These are phyloP conservation scores for Passalora sequoiae DNA, from an alignment of 2,329 filamentous ascomycete species.

Conservation along the genomic window DNA sequence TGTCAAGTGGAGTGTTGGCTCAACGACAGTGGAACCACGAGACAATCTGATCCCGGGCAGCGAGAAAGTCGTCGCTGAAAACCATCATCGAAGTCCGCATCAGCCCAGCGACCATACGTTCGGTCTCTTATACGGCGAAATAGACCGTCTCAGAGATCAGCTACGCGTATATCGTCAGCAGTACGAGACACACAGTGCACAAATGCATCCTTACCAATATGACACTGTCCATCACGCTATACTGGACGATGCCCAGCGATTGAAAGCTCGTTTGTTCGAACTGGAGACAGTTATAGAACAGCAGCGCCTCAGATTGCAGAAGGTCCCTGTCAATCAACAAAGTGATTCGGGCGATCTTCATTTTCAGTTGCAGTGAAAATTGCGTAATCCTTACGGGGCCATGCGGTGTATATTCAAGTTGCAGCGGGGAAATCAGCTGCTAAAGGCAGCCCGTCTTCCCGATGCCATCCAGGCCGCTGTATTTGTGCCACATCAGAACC, in stretches of 20 bases:
- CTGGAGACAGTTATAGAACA: too few species aligned
- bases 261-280: too few species aligned
- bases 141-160: background rate
- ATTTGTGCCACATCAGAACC: background rate
- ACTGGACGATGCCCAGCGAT: too few species aligned
- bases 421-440: background rate
- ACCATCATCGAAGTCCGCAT: background rate
- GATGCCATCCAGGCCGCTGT: background rate
- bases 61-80: background rate
- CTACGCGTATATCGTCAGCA: background rate
- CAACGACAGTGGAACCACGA: background rate
- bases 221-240: too few species aligned
- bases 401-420: background rate
- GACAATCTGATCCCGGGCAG: constrained; percentile 2
- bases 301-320: background rate
- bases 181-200: too few species aligned
- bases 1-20: background rate
- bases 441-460: background rate
- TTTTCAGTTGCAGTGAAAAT: too few species aligned
- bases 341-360: too few species aligned
- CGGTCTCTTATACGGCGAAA: background rate
- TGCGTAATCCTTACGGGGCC: background rate
- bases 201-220: too few species aligned
- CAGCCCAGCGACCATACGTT: background rate
- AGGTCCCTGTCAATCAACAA: background rate